Conservation (phyloP, 2,329 filamentous ascomycete genomes). For the Colletotrichum agaves region DNA sequence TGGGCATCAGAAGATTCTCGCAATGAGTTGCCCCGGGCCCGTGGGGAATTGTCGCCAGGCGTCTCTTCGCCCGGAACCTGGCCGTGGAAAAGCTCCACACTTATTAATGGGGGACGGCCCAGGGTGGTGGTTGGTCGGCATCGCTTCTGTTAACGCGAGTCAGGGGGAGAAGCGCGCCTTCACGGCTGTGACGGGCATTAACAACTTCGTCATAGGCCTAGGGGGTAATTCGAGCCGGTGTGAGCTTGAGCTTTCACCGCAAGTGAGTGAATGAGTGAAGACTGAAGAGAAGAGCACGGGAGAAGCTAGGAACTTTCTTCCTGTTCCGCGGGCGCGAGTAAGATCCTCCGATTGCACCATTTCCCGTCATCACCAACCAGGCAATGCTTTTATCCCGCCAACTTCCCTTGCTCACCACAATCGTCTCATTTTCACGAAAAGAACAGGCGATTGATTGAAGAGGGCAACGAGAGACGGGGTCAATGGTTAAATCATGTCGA, state of each 20-base stretch:
- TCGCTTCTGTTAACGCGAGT: constrained; percentile 12
- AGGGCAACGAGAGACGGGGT: not conserved
- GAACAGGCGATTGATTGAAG: not conserved
- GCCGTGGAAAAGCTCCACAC: constrained; percentile 20
- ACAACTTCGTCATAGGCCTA: constrained; percentile 26
- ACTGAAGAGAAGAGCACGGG: too few species aligned
- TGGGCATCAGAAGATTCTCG: constrained; percentile 32
- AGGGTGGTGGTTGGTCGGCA: constrained; percentile 8
- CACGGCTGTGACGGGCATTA: constrained; percentile 21
- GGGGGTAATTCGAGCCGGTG: constrained; percentile 13
- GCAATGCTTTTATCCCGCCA: constrained; percentile 14
- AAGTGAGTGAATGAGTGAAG: too few species aligned
- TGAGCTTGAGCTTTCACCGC: constrained; percentile 6
- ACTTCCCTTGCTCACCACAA: not conserved
- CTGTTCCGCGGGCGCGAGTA: not conserved
- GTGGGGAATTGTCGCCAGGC: not conserved
- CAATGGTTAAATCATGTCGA: constrained; percentile 27
- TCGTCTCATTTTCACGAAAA: constrained; percentile 21
- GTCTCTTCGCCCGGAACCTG: constrained; percentile 2
- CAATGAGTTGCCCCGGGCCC: constrained; percentile 13
- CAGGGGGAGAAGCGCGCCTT: constrained; percentile 6
- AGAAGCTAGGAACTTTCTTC: constrained; percentile 1
- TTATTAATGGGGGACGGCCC: not conserved
- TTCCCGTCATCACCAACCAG: constrained; percentile 18
- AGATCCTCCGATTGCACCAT: constrained; percentile 19